Conservation (phyloP, 371 early-diverging fungal genomes). For the Funneliformis caledonium region DNA sequence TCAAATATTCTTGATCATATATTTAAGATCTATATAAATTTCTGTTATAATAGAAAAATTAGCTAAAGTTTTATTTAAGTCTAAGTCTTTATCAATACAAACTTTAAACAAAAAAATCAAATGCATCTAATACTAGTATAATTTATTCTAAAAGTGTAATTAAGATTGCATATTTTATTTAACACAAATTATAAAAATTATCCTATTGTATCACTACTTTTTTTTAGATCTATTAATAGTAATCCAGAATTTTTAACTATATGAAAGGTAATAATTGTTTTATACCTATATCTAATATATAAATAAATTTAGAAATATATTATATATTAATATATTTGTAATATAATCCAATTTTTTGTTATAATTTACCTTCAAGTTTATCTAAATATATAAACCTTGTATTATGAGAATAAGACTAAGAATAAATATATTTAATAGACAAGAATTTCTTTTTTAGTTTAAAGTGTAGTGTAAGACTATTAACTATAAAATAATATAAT, state of each 20-base stretch:
- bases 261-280: neutral
- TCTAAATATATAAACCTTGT: neutral
- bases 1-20: slow-evolving; percentile 26
- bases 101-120: neutral
- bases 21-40: slow-evolving; percentile 14
- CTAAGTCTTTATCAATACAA: neutral
- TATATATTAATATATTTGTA: neutral
- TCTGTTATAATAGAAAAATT: neutral
- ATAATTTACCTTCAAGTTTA: neutral
- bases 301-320: neutral
- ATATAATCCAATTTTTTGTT: neutral
- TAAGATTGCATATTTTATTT: neutral
- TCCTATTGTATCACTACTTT: neutral
- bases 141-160: neutral
- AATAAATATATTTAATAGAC: neutral
- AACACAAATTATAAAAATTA: neutral
- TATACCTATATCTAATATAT: neutral
- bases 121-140: neutral
- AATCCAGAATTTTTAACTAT: neutral
- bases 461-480: no score
- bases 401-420: neutral
- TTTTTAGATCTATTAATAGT: neutral
- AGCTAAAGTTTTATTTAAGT: neutral
- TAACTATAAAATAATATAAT: no score
- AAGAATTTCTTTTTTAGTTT: neutral